Evolutionary conservation across 2,329 filamentous ascomycete genomes (phyloP), one percentile per base, ranked within the genome.

Genomic region (Raffaelea arxii): DNA sequence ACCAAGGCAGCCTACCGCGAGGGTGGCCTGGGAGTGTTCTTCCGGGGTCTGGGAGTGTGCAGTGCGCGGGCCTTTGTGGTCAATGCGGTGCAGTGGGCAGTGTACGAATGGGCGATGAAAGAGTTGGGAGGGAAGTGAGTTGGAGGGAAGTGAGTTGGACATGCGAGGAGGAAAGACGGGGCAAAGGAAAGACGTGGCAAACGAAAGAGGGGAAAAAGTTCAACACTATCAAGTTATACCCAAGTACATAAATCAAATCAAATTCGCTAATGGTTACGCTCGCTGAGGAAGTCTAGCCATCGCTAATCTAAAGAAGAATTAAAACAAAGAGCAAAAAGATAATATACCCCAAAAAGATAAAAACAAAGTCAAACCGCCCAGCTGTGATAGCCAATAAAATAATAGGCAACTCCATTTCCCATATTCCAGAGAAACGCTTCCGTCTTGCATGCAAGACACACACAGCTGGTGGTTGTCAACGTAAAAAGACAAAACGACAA

Each of bases 41-140:
- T 86, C 59, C 72, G 80, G 25, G 86, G 86, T 0, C 63, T 97
- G 37, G 79, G 80, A 1, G 73, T 95, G 25, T 97, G 91, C 63
- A 94, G 86, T 62, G 65, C 85, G 9, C 72, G 91, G 54, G 91
- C 91, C 0, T 96, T 97, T 61, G 69, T 94, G 44, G 91, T 96
- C 35, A 96, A 96, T 67, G 90, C 91, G 3, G 84, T 87, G n/a
- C 74, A 89, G 68, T 97, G 90, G 90, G 84, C 84, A 22, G 78
- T 87, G 6, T 96, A 96, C 61, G 90, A 96, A 66, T 88, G 84
- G 80, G 77, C 87, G 57, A 91, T 95, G 84, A 59, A 62, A 23
- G 70, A 77, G 56, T 58, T 82, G 21, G 68, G 66, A 1, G 46
- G 38, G 18, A 49, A 24, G 23, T 41, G 25, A n/a, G 16, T n/a